phyloP scores from a whole-genome alignment of 2,329 filamentous ascomycete genomes.

The Exophiala dermatitidis region DNA sequence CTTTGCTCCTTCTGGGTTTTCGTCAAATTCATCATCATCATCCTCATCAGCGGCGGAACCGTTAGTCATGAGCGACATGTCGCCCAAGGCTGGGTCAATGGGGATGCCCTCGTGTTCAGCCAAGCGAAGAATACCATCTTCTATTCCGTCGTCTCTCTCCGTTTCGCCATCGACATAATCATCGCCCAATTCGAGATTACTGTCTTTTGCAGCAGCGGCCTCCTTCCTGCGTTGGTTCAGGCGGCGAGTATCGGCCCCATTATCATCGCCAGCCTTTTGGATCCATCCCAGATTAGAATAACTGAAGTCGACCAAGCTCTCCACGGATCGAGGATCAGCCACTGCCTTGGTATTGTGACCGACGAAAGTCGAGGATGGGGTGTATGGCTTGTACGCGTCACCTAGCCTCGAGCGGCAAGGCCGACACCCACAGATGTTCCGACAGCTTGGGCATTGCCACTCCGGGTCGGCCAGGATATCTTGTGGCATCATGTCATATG shows the following conservation, averaged over 20 bases:
- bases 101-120: constrained; percentile 33
- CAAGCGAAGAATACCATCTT: constrained; percentile 18
- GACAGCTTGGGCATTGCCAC: constrained; percentile 87
- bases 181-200: constrained; percentile 40
- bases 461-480: constrained; percentile 68
- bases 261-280: constrained; percentile 49
- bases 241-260: constrained; percentile 38
- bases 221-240: constrained; percentile 46
- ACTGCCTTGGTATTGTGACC: constrained; percentile 87
- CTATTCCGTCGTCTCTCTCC: constrained; percentile 8
- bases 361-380: constrained; percentile 77
- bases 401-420: constrained; percentile 61
- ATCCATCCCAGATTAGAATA: constrained; percentile 84
- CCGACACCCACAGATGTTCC: constrained; percentile 78
- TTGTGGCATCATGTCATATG: constrained; percentile 84
- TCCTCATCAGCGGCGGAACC: constrained; percentile 22
- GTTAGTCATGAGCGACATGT: background rate
- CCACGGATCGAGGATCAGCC: constrained; percentile 83
- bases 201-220: constrained; percentile 46
- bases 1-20: constrained; percentile 24
- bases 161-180: constrained; percentile 39
- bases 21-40: constrained; percentile 15
- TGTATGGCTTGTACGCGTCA: constrained; percentile 69
- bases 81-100: constrained; percentile 38
- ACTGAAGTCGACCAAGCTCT: constrained; percentile 83